Conservation (phyloP, 495 filamentous ascomycete genomes). For the Stereocaulon alpinum region DNA sequence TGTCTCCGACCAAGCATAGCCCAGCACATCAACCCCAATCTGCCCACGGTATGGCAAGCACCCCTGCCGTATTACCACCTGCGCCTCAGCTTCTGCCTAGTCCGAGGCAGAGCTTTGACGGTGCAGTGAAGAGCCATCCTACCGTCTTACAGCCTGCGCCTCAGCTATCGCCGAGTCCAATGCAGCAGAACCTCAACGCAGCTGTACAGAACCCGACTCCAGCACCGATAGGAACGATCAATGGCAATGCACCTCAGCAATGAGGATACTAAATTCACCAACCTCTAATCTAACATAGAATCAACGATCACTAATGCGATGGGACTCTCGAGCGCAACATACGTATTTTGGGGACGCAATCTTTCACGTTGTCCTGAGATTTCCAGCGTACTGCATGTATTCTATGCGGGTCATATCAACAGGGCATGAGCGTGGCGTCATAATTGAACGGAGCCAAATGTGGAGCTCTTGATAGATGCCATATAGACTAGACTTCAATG, state of each 20-base stretch:
- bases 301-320: too few species aligned
- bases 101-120: slow-evolving; percentile 35
- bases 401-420: background rate
- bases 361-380: background rate
- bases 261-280: background rate
- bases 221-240: slow-evolving; percentile 9
- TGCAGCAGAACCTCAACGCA: slow-evolving; percentile 32
- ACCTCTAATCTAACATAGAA: background rate
- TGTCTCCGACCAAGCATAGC: slow-evolving; percentile 70
- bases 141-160: slow-evolving; percentile 42
- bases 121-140: slow-evolving; percentile 22
- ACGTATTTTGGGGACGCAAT: background rate
- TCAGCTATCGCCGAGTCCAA: slow-evolving; percentile 42
- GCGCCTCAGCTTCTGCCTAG: slow-evolving; percentile 41
- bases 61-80: slow-evolving; percentile 41
- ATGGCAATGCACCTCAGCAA: background rate
- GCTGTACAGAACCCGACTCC: slow-evolving; percentile 35
- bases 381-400: background rate
- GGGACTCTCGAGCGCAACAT: background rate
- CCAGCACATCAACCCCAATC: slow-evolving; percentile 35
- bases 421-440: background rate
- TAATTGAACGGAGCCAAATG: background rate
- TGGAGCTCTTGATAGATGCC: background rate
- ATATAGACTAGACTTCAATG: background rate
- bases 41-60: slow-evolving; percentile 15